Conservation (phyloP, 2,329 filamentous ascomycete genomes). For the Diplodia sapinea region DNA sequence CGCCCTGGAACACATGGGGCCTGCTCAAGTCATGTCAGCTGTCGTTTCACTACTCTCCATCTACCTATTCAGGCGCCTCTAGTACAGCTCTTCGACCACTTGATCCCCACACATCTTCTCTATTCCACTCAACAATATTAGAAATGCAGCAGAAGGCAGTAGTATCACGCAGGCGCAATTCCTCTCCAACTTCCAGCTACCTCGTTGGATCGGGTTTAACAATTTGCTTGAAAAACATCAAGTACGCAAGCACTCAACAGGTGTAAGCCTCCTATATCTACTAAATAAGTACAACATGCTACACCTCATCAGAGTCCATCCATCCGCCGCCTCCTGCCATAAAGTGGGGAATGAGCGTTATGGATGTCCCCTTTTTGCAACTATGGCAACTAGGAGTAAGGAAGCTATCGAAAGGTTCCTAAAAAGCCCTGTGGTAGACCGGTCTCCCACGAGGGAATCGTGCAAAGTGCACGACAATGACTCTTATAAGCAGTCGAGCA, state of each 20-base stretch:
- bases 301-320: slow-evolving; percentile 41
- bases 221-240: slow-evolving; percentile 45
- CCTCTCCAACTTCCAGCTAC: slow-evolving; percentile 38
- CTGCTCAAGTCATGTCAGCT: no score
- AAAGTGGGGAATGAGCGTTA: slow-evolving; percentile 42
- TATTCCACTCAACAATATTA: no score
- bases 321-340: slow-evolving; percentile 34
- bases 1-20: no score
- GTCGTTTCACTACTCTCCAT: no score
- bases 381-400: slow-evolving; percentile 41
- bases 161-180: slow-evolving; percentile 36
- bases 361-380: slow-evolving; percentile 46
- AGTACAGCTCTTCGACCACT: no score
- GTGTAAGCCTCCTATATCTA: slow-evolving; percentile 35
- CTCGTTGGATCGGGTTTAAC: slow-evolving; percentile 41
- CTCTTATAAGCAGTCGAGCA: background rate
- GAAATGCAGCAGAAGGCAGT: slow-evolving; percentile 43
- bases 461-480: background rate
- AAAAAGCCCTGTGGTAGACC: background rate
- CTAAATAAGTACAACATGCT: slow-evolving; percentile 37
- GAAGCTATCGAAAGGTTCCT: slow-evolving; percentile 36
- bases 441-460: background rate
- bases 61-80: no score
- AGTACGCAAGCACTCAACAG: slow-evolving; percentile 34
- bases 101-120: no score